These are phyloP conservation scores for Pseudonitzschia delicatissima DNA, from an alignment of 108 stramenopile species.

Conservation along the genomic window DNA sequence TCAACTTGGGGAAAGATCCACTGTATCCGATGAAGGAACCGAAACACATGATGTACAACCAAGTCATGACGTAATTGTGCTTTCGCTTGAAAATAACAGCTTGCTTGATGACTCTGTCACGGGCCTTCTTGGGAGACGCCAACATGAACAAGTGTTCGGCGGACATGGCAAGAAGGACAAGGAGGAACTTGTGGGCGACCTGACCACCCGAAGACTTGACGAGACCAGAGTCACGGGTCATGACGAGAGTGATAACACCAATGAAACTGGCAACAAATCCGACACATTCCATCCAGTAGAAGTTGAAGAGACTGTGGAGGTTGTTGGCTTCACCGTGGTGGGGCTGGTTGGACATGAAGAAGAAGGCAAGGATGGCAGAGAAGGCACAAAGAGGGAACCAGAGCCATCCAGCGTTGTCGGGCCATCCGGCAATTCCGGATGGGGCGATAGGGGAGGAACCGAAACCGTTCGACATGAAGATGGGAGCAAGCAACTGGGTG, in stretches of 20 bases:
- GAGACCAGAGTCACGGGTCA: constrained; percentile 15
- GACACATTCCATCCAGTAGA: constrained; percentile 33
- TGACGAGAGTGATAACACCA: constrained; percentile 22
- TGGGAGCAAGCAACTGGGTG: constrained; percentile 30
- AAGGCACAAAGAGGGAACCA: constrained; percentile 30
- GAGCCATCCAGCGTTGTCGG: constrained; percentile 31
- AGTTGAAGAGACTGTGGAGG: constrained; percentile 18
- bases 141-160: constrained; percentile 28
- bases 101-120: constrained; percentile 23
- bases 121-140: constrained; percentile 20
- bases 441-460: constrained; percentile 15
- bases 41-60: constrained; percentile 39
- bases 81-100: constrained; percentile 31
- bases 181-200: constrained; percentile 26
- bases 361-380: constrained; percentile 21
- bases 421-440: constrained; percentile 19
- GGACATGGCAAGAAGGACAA: constrained; percentile 17
- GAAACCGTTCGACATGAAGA: constrained; percentile 18
- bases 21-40: constrained; percentile 37
- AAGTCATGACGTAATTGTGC: constrained; percentile 39
- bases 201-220: constrained; percentile 20
- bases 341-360: constrained; percentile 31
- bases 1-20: constrained; percentile 34
- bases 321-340: constrained; percentile 13
- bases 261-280: constrained; percentile 25